These are phyloP conservation scores for Saccharomyces hybrid DNA, from an alignment of 1,139 yeast species.

Conservation along the genomic window DNA sequence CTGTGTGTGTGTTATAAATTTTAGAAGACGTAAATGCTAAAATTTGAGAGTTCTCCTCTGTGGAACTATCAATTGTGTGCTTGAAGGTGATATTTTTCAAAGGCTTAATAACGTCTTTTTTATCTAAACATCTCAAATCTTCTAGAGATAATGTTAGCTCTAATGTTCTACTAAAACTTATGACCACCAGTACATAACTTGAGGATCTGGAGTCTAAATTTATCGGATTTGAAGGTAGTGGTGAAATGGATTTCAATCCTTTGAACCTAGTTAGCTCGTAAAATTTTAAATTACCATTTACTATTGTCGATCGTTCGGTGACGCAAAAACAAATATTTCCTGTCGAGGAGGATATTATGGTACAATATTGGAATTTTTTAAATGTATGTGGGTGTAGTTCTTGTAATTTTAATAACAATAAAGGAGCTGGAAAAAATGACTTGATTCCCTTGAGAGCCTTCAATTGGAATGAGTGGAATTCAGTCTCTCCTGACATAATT, in stretches of 20 bases:
- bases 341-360: conserved; percentile 15
- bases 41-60: conserved; percentile 11
- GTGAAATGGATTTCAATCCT: conserved; percentile 18
- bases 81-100: conserved; percentile 12
- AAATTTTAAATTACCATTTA: conserved; percentile 9
- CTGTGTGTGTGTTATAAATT: neutral
- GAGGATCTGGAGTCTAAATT: conserved; percentile 5
- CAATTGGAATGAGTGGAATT: conserved; percentile 8
- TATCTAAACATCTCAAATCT: conserved; percentile 5
- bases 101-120: conserved; percentile 5
- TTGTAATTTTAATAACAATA: conserved; percentile 14
- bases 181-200: conserved; percentile 11
- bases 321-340: conserved; percentile 20
- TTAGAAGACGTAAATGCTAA: conserved; percentile 6
- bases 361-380: conserved; percentile 12
- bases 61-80: conserved; percentile 17
- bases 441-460: conserved; percentile 13
- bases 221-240: conserved; percentile 4
- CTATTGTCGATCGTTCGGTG: conserved; percentile 6
- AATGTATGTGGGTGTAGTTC: conserved; percentile 4
- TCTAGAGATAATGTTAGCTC: conserved; percentile 12
- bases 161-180: conserved; percentile 21
- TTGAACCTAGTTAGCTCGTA: conserved; percentile 24
- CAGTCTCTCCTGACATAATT: conserved; percentile 26
- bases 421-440: conserved; percentile 18